Evolutionary conservation across 257 asterid genomes (phyloP), one percentile per base, ranked within the genome.

Genomic region (Asclepias syriaca): DNA sequence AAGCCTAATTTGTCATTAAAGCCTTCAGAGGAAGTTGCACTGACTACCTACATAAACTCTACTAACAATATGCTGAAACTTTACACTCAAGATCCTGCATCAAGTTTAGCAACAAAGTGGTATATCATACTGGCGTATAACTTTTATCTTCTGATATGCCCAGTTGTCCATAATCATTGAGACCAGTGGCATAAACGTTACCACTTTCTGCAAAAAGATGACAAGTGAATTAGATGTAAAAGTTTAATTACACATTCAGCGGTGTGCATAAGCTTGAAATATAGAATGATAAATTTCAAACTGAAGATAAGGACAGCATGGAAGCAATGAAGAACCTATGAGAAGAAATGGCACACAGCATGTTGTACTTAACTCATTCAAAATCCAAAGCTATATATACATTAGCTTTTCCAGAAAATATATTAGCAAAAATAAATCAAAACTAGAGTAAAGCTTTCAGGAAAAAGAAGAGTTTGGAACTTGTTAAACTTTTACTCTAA

Each of bases 91-190:
- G 27, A 54, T 54, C 27, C 59, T 10, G 5, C 18, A 54, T 54
- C 27, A 37, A 57, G 29, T 56, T 43, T 48, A 50, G 13, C 39
- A 70, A 66, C 39, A 15, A 49, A 77, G 69, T 56, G 77, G 77
- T 85, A 80, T 81, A 81, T 77, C 97, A 74, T 91, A 91, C 99
- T 68, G 85, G 72, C 56, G 88, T 63, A 81, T 94, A 84, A 71
- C 80, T 82, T 80, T 72, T 83, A 72, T 80, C 82, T 69, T 83
- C 89, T 74, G 92, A 81, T 74, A 86, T 80, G 65, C 99, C 99
- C 43, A 94, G 96, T 82, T 94, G 98, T 77, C 99, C 96, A 58
- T 76, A 90, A 84, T 94, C 99, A 82, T 94, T 94, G 73, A 94
- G 90, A 68, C 99, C 99, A 54, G 96, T 85, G 53, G 96, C 96